These are phyloP conservation scores for Amylostereum areolatum DNA, from an alignment of 1,284 basidiomycete species.

Conservation along the genomic window DNA sequence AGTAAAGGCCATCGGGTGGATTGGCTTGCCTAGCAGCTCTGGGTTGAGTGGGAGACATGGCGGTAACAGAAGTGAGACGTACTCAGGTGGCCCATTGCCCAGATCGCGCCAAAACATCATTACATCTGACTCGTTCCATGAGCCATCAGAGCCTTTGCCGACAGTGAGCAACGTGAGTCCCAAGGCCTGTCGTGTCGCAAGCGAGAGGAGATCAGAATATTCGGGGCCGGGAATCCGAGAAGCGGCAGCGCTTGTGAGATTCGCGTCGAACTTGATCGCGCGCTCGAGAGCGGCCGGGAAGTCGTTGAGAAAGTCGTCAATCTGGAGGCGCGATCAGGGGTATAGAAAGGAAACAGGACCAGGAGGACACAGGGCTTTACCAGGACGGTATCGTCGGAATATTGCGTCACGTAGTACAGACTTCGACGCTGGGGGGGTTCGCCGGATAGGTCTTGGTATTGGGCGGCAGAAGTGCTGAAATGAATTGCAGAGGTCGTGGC, in stretches of 20 bases:
- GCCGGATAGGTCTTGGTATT: slow-evolving; percentile 15
- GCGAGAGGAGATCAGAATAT: slow-evolving; percentile 34
- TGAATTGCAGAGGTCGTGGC: too few relatives aligned
- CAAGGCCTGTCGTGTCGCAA: slow-evolving; percentile 36
- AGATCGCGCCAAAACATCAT: slow-evolving; percentile 43
- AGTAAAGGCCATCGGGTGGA: slow-evolving; percentile 7
- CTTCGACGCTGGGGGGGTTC: slow-evolving; percentile 11
- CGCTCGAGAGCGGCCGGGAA: too few relatives aligned
- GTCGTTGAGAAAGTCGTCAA: slow-evolving; percentile 20
- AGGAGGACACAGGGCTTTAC: slow-evolving; percentile 15
- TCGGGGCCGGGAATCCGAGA: slow-evolving; percentile 20
- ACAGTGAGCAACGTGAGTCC: slow-evolving; percentile 32
- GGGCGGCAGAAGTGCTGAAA: too few relatives aligned
- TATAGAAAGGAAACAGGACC: too few relatives aligned
- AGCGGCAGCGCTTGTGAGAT: slow-evolving; percentile 16
- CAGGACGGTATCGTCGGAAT: slow-evolving; percentile 8
- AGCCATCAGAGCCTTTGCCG: slow-evolving; percentile 23
- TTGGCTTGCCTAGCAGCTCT: slow-evolving; percentile 10
- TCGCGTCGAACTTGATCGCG: slow-evolving; percentile 18
- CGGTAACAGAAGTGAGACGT: neutral
- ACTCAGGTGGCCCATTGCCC: slow-evolving; percentile 15
- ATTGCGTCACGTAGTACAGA: slow-evolving; percentile 20
- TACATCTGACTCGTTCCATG: slow-evolving; percentile 31
- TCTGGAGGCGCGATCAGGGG: too few relatives aligned
- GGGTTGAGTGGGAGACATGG: neutral